Evolutionary conservation across 1,139 yeast species (phyloP).

Genomic region (Protomyces gravidus): DNA sequence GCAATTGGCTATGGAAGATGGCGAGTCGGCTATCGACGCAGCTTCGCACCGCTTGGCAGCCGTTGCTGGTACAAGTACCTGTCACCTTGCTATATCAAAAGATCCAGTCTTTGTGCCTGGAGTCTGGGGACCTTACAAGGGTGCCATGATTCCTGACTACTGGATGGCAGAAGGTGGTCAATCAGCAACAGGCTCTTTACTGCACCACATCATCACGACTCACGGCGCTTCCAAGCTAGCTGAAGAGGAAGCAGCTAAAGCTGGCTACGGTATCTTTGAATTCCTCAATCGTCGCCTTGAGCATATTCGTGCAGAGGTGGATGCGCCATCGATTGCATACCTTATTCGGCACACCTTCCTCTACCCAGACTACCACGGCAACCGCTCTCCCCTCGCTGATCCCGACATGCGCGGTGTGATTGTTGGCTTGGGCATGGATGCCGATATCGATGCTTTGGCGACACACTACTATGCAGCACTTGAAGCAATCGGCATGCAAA

Average conservation of each 20-base stretch:
- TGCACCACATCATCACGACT: slow-evolving; percentile 81
- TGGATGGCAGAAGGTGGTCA: slow-evolving; percentile 99
- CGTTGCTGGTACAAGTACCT: slow-evolving; percentile 96
- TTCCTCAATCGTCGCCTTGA: slow-evolving; percentile 72
- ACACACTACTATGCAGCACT: slow-evolving; percentile 85
- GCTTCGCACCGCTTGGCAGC: slow-evolving; percentile 89
- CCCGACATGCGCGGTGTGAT: slow-evolving; percentile 90
- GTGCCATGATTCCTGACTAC: slow-evolving; percentile 77
- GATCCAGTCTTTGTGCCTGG: slow-evolving; percentile 89
- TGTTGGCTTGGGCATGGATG: slow-evolving; percentile 89
- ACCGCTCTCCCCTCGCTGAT: slow-evolving; percentile 94
- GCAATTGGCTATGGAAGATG: slow-evolving; percentile 45
- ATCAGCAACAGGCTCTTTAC: slow-evolving; percentile 88
- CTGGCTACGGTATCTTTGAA: slow-evolving; percentile 73
- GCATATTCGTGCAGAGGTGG: slow-evolving; percentile 53
- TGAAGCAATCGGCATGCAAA: slow-evolving; percentile 95
- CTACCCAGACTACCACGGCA: slow-evolving; percentile 96
- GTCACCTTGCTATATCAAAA: slow-evolving; percentile 83
- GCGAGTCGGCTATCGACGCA: slow-evolving; percentile 34
- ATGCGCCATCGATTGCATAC: slow-evolving; percentile 66
- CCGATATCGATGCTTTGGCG: slow-evolving; percentile 77
- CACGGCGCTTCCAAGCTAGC: slow-evolving; percentile 84
- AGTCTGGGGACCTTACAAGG: slow-evolving; percentile 98
- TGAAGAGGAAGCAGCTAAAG: slow-evolving; percentile 57
- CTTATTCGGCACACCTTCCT: slow-evolving; percentile 81